Base-by-base conservation (phyloP, 1,139 yeast genomes). In the Cylindricascospora bacillispora region DNA sequence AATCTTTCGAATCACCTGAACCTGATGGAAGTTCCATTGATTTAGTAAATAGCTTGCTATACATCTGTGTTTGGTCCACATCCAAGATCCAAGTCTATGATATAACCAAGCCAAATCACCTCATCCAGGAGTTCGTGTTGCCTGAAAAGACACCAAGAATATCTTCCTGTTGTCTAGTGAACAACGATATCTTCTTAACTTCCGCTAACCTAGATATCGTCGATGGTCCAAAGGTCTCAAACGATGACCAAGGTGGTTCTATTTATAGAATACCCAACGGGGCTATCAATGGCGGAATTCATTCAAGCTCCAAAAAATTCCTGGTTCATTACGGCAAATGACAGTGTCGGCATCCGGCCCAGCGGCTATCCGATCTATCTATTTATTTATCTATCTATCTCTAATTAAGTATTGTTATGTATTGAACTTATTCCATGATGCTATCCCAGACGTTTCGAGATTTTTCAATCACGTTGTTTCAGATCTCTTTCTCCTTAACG, bases 1-100 rank as follows among this genome's bases (percentile, higher is more conserved):
- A 56, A 6, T 54, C 47, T 1, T 38, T 50, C 35, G 46, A 47
- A 29, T 38, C 57, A 35, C 63, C 77, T 2, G 89, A 73, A 45
- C 94, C 95, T 0, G 97, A 86, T 53, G 97, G 97, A 21, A 63
- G 80, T 42, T 63, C 75, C 13, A 58, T 79, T 39, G 73, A 81
- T 29, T 32, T 31, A 3, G 54, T 56, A 6, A 64, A 70, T 28
- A 80, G 76, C n/a, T 64, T 71, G 34, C 52, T 86, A 22, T 81
- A 70, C 58, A 59, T 74, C 2, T 80, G 93, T 0, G 68, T 81
- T 6, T 85, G 78, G 70, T 65, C 73, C 21, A 65, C 77, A 1
- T 53, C 62, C 22, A 53, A 67, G 14, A 72, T 85, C 7, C 62
- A 71, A 24, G 71, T 71, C 42, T 60, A 71, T 35, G 60, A 69